Evolutionary conservation across 306 rosid species (phyloP), one percentile per base, ranked within the genome.

Genomic region (Prunus armeniaca): DNA sequence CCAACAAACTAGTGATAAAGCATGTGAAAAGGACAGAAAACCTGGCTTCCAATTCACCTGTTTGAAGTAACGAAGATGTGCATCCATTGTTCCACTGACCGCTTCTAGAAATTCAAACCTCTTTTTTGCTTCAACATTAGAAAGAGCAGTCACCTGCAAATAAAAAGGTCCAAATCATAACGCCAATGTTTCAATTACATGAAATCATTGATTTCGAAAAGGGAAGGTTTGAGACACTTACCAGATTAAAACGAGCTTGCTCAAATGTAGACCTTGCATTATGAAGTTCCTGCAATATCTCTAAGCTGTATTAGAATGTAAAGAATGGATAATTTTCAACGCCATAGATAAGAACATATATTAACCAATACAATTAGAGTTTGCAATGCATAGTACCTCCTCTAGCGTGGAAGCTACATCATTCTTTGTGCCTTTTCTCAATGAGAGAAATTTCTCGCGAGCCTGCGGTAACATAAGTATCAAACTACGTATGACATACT

Each of bases 61-160:
- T 85, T 96, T 96, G 85, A 96, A 96, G 86, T 96, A 96, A 75
- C 98, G 97, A 78, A 96, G 96, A 86, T 96, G 99, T 0, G 99
- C 99, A 76, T 96, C 99, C 99, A 96, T 92, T 72, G 99, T 96
- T 74, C 99, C 99, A 81, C 99, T 96, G 80, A 96, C 98, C 27
- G 99, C 99, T 86, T 96, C 99, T 84, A 96, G 91, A 81, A 96
- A 93, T 77, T 96, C 97, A 75, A 96, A 96, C 84, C 99, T 93
- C 82, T 96, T 96, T 84, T 96, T 96, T 19, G 99, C 97, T 86
- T 96, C 99, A 86, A 93, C 98, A 81, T 73, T 89, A 73, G 99
- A 92, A 84, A 96, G 86, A 41, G 98, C 91, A 73, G 98, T 96
- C 63, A 96, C 97, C 99, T 96, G 81, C 70, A 81, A 76, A 84